Evolutionary conservation across 2,329 filamentous ascomycete species (phyloP), one percentile per base, ranked within the genome.

Genomic region (Xylariaceae sp.): DNA sequence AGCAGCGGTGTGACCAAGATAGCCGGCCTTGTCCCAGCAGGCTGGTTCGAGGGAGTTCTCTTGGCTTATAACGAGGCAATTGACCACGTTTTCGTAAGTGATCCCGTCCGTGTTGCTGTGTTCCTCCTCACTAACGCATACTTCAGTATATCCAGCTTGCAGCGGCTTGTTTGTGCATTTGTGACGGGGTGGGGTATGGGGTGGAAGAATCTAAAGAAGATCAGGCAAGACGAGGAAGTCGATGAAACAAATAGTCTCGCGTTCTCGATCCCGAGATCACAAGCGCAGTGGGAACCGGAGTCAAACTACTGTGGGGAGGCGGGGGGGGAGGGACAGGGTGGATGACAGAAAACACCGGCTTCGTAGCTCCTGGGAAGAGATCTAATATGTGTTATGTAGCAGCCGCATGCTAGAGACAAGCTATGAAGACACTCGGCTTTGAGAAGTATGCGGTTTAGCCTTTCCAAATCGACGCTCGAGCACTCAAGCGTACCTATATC

Each of bases 1-100:
- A 57, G 60, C 6, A 74, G 71, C 3, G 79, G 79, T 12, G 77
- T 77, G 3, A 76, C 76, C 1, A 69, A 74, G 44, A 65, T 81
- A 63, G 65, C 72, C 46, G 50, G 72, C 4, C 65, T 76, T 16
- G 70, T 75, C 4, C 65, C 74, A 2, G 56, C 65, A 4, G 62
- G 62, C 3, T 65, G 75, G 20, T 57, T 80, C 2, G 48, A 60
- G 0, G 70, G 65, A 2, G 67, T 75, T 16, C 51, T 74, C n/a
- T 42, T 62, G 21, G 73, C 73, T 19, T 77, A 77, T 52, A 64
- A 61, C 49, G 44, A 58, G 45, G 59, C 58, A 0, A 60, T 68
- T n/a, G 59, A 50, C 23, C 42, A 64, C 40, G 52, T 67, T 46
- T 67, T 66, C 20, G 63, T 67, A 41, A 58, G 63, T 59, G 5